Percentiles rank a stretch among this genome's conserved stretches.
phyloP scores from a whole-genome alignment of 768 basidiomycete genomes.

The Termitomyces bulborhizus region DNA sequence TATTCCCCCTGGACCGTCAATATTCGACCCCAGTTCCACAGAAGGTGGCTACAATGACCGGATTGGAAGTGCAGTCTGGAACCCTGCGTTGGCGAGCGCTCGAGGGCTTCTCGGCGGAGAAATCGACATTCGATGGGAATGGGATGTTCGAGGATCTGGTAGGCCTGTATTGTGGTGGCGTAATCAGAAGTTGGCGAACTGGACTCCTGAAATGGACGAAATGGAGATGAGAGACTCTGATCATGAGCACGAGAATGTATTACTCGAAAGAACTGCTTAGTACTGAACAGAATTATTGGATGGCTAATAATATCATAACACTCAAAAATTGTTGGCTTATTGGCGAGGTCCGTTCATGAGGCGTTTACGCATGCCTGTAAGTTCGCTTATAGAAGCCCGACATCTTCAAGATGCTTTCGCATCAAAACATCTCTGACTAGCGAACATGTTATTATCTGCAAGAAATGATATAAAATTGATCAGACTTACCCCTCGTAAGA shows the following conservation, averaged over 20 bases:
- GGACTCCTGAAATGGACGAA: constrained; percentile 23
- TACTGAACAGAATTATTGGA: neutral
- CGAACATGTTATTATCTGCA: constrained; percentile 1
- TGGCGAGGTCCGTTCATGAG: neutral
- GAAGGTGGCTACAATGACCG: constrained; percentile 10
- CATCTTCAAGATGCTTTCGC: constrained; percentile 34
- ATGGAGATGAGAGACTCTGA: constrained; percentile 1
- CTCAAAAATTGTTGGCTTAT: neutral
- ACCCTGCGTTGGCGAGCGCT: constrained; percentile 53
- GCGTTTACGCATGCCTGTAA: neutral
- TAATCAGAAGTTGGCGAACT: constrained; percentile 28
- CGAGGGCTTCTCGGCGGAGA: constrained; percentile 52
- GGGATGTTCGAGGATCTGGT: constrained; percentile 25
- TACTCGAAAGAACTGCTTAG: constrained; percentile 5
- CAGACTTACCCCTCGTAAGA: constrained; percentile 34
- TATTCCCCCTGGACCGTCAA: constrained; percentile 43
- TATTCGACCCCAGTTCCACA: neutral
- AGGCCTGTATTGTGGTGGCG: constrained; percentile 41
- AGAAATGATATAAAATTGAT: neutral
- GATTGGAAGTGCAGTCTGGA: constrained; percentile 57
- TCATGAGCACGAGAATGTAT: constrained; percentile 4
- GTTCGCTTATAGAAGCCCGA: constrained; percentile 24
- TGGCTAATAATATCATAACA: neutral
- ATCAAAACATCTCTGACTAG: constrained; percentile 43
- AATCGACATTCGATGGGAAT: constrained; percentile 67